phyloP scores from a whole-genome alignment of 371 early-diverging fungal species.

The Lichtheimia hyalospora region DNA sequence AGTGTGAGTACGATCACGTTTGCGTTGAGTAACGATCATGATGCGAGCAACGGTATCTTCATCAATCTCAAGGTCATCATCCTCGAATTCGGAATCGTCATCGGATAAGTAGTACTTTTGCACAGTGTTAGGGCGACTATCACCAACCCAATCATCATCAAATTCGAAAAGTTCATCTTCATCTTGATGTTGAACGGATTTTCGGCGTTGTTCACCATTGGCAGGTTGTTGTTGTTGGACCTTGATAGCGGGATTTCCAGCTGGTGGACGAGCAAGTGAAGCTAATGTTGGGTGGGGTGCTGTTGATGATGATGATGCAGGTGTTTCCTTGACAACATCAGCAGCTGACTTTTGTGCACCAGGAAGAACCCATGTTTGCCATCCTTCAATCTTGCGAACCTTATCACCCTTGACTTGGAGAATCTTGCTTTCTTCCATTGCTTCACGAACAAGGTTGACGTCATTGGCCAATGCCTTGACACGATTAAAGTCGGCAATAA shows the following conservation, averaged over 20 bases:
- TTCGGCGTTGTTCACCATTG: slow-evolving; percentile 27
- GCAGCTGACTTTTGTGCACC: slow-evolving; percentile 23
- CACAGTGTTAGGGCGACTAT: slow-evolving; percentile 55
- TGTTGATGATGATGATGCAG: slow-evolving; percentile 3
- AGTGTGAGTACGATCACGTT: slow-evolving; percentile 69
- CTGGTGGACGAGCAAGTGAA: slow-evolving; percentile 32
- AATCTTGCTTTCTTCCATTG: slow-evolving; percentile 55
- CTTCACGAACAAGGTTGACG: slow-evolving; percentile 57
- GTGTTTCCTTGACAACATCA: slow-evolving; percentile 22
- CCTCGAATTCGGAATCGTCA: slow-evolving; percentile 65
- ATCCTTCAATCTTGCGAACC: slow-evolving; percentile 71
- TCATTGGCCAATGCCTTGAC: slow-evolving; percentile 74
- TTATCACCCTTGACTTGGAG: slow-evolving; percentile 54
- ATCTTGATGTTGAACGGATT: slow-evolving; percentile 26
- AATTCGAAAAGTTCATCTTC: slow-evolving; percentile 80
- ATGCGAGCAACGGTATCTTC: slow-evolving; percentile 87
- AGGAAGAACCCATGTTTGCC: slow-evolving; percentile 76
- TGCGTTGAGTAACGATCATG: slow-evolving; percentile 90
- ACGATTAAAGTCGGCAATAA: slow-evolving; percentile 87
- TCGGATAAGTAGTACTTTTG: slow-evolving; percentile 70
- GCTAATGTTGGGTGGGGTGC: slow-evolving; percentile 35
- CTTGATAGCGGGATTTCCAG: slow-evolving; percentile 23
- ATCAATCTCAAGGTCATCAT: slow-evolving; percentile 73
- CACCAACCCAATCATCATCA: slow-evolving; percentile 64
- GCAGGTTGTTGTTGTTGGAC: slow-evolving; percentile 9